These are phyloP conservation scores for Calonectria crousiana DNA, from an alignment of 2,329 filamentous ascomycete species.

Conservation along the genomic window DNA sequence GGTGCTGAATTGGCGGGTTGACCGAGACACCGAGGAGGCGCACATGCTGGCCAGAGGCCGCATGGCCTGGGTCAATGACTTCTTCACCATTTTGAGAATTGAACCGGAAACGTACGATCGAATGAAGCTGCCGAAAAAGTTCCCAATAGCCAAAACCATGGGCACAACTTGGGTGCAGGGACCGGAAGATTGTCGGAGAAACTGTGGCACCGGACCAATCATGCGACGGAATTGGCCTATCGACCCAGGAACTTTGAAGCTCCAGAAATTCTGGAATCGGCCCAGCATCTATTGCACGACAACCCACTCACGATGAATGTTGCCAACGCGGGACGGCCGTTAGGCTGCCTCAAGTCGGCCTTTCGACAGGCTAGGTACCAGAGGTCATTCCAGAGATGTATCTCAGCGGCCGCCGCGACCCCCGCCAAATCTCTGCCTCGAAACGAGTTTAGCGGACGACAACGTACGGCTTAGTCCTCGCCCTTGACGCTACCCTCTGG, in stretches of 20 bases:
- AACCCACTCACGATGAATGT: slow-evolving; percentile 67
- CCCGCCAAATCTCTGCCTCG: slow-evolving; percentile 35
- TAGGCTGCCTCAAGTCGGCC: slow-evolving; percentile 77
- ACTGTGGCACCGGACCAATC: slow-evolving; percentile 53
- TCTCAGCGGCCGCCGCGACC: slow-evolving; percentile 56
- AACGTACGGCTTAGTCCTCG: slow-evolving; percentile 47
- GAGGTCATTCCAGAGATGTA: slow-evolving; percentile 56
- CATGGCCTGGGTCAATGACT: slow-evolving; percentile 41
- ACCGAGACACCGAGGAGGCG: slow-evolving; percentile 22
- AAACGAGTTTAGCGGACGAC: slow-evolving; percentile 47
- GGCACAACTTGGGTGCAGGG: slow-evolving; percentile 31
- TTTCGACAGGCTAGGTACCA: slow-evolving; percentile 70
- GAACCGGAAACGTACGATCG: slow-evolving; percentile 12
- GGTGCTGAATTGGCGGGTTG: slow-evolving; percentile 45
- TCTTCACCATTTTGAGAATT: slow-evolving; percentile 32
- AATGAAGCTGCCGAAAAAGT: slow-evolving; percentile 23
- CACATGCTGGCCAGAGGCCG: slow-evolving; percentile 39
- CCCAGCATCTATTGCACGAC: slow-evolving; percentile 36
- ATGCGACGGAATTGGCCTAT: slow-evolving; percentile 38
- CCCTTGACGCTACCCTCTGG: not conserved
- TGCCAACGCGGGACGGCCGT: slow-evolving; percentile 71
- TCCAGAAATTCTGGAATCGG: slow-evolving; percentile 44
- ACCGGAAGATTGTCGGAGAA: slow-evolving; percentile 43
- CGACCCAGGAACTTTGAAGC: slow-evolving; percentile 31
- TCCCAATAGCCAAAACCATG: slow-evolving; percentile 10